Base-by-base conservation (phyloP, 2,329 filamentous ascomycete genomes). In the Dactylella cylindrospora region DNA sequence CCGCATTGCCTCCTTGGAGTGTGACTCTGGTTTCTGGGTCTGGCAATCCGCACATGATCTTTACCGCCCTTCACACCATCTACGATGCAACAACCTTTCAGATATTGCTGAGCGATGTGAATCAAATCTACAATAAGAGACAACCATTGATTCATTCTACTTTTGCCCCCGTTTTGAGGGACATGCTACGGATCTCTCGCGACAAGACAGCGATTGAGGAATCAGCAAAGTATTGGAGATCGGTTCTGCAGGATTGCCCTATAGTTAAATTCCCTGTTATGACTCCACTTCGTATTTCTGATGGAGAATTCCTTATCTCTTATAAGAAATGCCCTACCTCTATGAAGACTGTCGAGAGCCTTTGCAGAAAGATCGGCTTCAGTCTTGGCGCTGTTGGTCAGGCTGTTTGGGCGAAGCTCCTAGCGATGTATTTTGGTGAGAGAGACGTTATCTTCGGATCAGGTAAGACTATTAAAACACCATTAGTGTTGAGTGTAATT, bases 71-170 rank as follows among this genome's bases (percentile, higher is more conserved):
- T 65, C 90, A 96, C 73, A 86, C 87, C 0, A 75, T 96, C 0
- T 96, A 94, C 66, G 90, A 96, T 74, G 90, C 89, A 0, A 78
- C 82, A 32, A 90, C 88, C 6, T 74, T 96, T 8, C 76, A 80
- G 2, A 69, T 76, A 0, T 77, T 96, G 0, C 72, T 95, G 1
- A 69, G 75, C 0, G 80, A 85, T 66, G 75, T 95, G 0, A 36
- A 44, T 2, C 15, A 50, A 10, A 39, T 62, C 9, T 62, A 62
- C 13, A 38, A 54, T 20, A 38, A 32, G 13, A 35, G 19, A 5
- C 41, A 54, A n/a, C 57, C 57, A 13, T 31, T 50, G 2, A 32
- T 54, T 26, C 57, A 62, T 19, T 19, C 57, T 4, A 62, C 29
- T 7, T 53, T 47, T 25, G 29, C 49, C 4, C 28, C 44, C 1